Evolutionary conservation across 2,329 filamentous ascomycete species (phyloP).

Genomic region (Metarhizium guizhouense): DNA sequence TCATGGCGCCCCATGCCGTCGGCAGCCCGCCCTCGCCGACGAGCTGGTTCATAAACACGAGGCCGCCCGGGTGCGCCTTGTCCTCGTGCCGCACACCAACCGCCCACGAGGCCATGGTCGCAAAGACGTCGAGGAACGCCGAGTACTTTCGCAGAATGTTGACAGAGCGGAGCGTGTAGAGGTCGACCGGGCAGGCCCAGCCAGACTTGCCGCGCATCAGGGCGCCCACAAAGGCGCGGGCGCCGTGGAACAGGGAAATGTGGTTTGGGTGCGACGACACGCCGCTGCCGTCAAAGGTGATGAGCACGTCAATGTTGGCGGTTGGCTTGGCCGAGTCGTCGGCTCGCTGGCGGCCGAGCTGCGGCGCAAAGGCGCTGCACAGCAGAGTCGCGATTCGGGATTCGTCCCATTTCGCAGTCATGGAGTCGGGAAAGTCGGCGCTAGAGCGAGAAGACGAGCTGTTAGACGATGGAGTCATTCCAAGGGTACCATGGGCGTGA

Average conservation of each 20-base stretch:
- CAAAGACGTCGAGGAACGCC: slow-evolving; percentile 64
- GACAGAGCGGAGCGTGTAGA: slow-evolving; percentile 77
- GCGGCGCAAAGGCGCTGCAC: slow-evolving; percentile 63
- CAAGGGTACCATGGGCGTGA: neutral
- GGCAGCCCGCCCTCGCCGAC: slow-evolving; percentile 44
- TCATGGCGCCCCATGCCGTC: slow-evolving; percentile 78
- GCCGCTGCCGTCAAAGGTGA: slow-evolving; percentile 82
- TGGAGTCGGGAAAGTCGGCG: slow-evolving; percentile 77
- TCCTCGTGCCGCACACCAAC: slow-evolving; percentile 28
- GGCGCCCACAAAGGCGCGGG: slow-evolving; percentile 58
- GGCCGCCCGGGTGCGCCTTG: slow-evolving; percentile 36
- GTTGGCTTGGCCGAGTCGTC: slow-evolving; percentile 27
- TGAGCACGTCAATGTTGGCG: slow-evolving; percentile 64
- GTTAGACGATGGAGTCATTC: neutral
- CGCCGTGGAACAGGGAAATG: slow-evolving; percentile 77
- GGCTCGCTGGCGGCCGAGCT: slow-evolving; percentile 32
- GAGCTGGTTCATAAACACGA: slow-evolving; percentile 66
- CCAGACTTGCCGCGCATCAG: slow-evolving; percentile 57
- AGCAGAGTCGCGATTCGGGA: slow-evolving; percentile 62
- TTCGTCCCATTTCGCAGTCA: slow-evolving; percentile 70
- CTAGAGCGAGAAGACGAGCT: slow-evolving; percentile 3
- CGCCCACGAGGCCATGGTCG: slow-evolving; percentile 54
- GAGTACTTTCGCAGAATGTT: slow-evolving; percentile 72
- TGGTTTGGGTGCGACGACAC: slow-evolving; percentile 91
- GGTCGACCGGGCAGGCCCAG: slow-evolving; percentile 63